Conservation (phyloP, 108 stramenopile species). For the Fistulifera solaris region DNA sequence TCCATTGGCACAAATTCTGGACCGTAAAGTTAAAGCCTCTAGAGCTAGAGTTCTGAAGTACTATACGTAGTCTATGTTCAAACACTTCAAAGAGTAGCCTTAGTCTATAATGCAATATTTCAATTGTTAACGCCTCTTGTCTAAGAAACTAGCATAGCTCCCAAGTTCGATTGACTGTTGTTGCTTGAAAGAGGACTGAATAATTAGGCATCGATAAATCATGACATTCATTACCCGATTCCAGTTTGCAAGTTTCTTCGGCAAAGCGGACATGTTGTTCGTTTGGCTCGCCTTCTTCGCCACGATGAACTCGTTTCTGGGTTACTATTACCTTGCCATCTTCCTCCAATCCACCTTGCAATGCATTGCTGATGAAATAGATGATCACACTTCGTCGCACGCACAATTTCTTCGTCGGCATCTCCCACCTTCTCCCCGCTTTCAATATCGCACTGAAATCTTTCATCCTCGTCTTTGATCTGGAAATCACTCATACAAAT, state of each 20-base stretch:
- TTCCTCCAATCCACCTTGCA: slow-evolving; percentile 46
- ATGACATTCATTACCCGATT: no score
- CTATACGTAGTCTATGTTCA: no score
- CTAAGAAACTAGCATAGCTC: no score
- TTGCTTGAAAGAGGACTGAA: no score
- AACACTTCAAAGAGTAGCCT: no score
- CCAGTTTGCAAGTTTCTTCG: slow-evolving; percentile 27
- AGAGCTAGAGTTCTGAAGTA: no score
- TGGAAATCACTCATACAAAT: slow-evolving; percentile 62
- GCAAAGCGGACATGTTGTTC: slow-evolving; percentile 51
- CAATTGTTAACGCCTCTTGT: no score
- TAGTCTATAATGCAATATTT: no score
- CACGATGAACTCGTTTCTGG: slow-evolving; percentile 9
- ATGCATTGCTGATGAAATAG: slow-evolving; percentile 42
- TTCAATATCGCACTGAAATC: not conserved
- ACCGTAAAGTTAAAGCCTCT: no score
- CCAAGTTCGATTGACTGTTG: no score
- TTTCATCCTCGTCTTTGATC: slow-evolving; percentile 6
- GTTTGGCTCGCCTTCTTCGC: slow-evolving; percentile 23
- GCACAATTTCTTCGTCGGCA: slow-evolving; percentile 26
- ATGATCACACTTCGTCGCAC: slow-evolving; percentile 41
- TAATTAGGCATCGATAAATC: no score
- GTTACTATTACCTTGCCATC: slow-evolving; percentile 27
- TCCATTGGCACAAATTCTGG: no score
- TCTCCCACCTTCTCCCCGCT: slow-evolving; percentile 6